Percentiles rank a stretch among this genome's conserved stretches.
phyloP scores from a whole-genome alignment of 2,329 filamentous ascomycete genomes.

The Talaromyces funiculosus region DNA sequence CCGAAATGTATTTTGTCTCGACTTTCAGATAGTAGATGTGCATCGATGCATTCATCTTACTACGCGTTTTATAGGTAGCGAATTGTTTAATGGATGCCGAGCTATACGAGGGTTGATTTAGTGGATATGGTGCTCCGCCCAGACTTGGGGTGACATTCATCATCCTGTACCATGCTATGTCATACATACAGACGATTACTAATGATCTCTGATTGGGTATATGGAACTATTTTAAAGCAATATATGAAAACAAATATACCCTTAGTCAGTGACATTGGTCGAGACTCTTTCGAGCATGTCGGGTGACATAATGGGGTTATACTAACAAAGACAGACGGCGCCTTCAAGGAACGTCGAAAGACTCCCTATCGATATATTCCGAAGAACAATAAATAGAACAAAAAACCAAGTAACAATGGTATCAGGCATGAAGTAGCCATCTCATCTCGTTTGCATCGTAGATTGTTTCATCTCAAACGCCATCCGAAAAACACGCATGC shows the following conservation, averaged over 20 bases:
- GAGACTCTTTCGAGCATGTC: background rate
- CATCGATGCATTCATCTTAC: background rate
- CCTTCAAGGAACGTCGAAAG: background rate
- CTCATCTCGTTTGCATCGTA: background rate
- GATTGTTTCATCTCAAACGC: background rate
- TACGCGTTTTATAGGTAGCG: background rate
- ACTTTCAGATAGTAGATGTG: too few relatives aligned
- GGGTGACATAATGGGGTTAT: background rate
- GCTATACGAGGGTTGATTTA: background rate
- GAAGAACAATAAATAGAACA: background rate
- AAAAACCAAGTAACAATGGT: background rate
- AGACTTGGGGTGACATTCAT: background rate
- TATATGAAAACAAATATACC: background rate
- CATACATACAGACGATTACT: background rate
- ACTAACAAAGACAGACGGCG: background rate
- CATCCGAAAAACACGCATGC: background rate
- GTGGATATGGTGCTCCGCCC: background rate
- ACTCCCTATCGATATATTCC: background rate
- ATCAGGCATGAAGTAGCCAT: background rate
- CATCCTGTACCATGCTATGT: background rate
- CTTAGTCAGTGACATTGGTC: background rate
- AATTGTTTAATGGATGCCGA: background rate
- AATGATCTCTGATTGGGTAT: background rate
- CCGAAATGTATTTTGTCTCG: background rate
- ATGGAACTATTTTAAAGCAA: background rate